A percentile compares a stretch with the other conserved stretches of the same genome.
Conservation (phyloP, 805 yeast species). For the Candida ponderosae region DNA sequence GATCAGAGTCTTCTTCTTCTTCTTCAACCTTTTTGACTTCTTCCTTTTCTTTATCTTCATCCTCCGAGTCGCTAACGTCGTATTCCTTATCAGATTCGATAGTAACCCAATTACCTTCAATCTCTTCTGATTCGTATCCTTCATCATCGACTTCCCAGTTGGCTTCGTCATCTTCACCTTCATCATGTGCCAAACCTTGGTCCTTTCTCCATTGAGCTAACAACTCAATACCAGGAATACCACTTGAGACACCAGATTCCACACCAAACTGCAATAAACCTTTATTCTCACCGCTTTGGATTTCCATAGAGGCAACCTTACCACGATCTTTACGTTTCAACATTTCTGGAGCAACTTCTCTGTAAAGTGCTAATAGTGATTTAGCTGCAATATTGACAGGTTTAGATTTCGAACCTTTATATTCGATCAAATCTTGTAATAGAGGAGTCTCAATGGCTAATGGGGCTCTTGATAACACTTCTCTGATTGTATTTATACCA, state of each 20-base stretch:
- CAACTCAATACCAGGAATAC: constrained; percentile 87
- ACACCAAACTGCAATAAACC: constrained; percentile 64
- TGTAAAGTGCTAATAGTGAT: constrained; percentile 72
- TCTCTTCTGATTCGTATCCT: constrained; percentile 44
- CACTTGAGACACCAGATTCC: constrained; percentile 52
- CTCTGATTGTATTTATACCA: constrained; percentile 92
- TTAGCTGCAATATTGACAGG: constrained; percentile 94
- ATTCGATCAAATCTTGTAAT: constrained; percentile 82
- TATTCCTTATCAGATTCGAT: constrained; percentile 79
- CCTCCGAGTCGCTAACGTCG: constrained; percentile 45
- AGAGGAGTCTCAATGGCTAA: constrained; percentile 84
- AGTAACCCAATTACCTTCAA: constrained; percentile 90
- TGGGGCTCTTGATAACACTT: constrained; percentile 88
- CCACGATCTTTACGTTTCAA: constrained; percentile 87
- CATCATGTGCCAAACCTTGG: constrained; percentile 46
- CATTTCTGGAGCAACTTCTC: constrained; percentile 98
- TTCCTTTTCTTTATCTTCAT: constrained; percentile 28
- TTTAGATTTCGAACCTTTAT: constrained; percentile 89
- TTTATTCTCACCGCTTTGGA: constrained; percentile 53
- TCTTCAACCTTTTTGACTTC: constrained; percentile 29
- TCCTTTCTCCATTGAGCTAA: constrained; percentile 78
- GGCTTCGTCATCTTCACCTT: constrained; percentile 55
- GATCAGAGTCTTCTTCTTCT: constrained; percentile 41
- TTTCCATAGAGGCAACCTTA: constrained; percentile 77
- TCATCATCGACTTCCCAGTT: constrained; percentile 46